Evolutionary conservation across 805 yeast species (phyloP).

Genomic region (Myxozyma melibiosi): DNA sequence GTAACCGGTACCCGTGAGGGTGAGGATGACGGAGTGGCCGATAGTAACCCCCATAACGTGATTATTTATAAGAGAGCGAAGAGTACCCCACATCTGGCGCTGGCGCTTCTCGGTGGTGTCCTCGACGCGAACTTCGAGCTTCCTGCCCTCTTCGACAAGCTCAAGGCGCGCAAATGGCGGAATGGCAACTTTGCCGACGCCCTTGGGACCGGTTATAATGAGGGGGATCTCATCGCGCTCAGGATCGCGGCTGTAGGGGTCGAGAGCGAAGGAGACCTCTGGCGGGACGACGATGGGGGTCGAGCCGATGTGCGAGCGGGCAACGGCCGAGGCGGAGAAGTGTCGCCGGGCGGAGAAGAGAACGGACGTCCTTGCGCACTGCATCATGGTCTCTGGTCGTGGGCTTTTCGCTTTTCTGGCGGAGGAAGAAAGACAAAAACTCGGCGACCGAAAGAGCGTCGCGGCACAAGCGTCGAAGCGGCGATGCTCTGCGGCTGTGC

Average conservation of each 20-base stretch:
- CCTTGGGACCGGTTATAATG: slow-evolving; percentile 78
- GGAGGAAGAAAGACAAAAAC: not conserved
- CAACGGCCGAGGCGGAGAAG: slow-evolving; percentile 16
- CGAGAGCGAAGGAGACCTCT: slow-evolving; percentile 55
- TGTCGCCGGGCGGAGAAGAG: not conserved
- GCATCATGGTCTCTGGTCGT: not conserved
- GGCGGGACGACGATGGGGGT: slow-evolving; percentile 70
- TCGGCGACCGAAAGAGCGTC: not conserved
- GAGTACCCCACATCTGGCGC: slow-evolving; percentile 93
- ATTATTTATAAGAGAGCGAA: slow-evolving; percentile 75
- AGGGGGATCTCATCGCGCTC: slow-evolving; percentile 49
- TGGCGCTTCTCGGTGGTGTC: slow-evolving; percentile 64
- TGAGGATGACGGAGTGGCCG: slow-evolving; percentile 85
- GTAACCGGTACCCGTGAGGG: slow-evolving; percentile 95
- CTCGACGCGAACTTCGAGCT: slow-evolving; percentile 58
- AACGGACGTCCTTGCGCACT: not conserved
- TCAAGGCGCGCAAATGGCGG: slow-evolving; percentile 51
- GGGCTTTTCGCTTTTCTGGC: not conserved
- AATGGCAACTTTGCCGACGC: slow-evolving; percentile 60
- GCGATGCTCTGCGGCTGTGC: not conserved
- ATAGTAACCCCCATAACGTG: slow-evolving; percentile 85
- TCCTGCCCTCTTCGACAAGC: slow-evolving; percentile 53
- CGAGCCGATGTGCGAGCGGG: slow-evolving; percentile 72
- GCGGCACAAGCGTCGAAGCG: not conserved
- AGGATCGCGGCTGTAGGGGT: slow-evolving; percentile 36